Evolutionary conservation across 352 stramenopile genomes (phyloP).

Genomic region (Halophytophthora polymorphica): DNA sequence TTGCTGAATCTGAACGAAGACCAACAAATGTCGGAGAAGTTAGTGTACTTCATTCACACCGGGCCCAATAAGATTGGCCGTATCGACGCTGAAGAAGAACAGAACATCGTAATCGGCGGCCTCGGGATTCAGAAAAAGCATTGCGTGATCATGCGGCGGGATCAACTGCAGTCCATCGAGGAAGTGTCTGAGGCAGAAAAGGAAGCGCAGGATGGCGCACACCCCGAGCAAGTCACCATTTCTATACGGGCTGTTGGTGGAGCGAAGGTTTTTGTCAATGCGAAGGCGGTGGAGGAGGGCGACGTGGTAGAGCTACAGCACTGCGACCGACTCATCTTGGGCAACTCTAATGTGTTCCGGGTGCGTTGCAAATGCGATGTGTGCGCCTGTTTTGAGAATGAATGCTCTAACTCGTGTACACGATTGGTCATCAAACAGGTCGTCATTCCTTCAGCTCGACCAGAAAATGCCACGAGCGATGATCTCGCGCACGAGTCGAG

Average conservation of each 20-base stretch:
- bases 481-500: conserved; percentile 43
- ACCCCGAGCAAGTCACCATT: conserved; percentile 10
- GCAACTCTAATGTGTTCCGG: conserved; percentile 79
- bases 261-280: conserved; percentile 77
- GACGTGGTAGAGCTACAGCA: conserved; percentile 40
- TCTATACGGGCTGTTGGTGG: conserved; percentile 29
- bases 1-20: conserved; percentile 88
- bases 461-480: conserved; percentile 18
- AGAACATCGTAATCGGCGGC: conserved; percentile 76
- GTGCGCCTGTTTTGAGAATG: not conserved
- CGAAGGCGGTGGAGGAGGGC: conserved; percentile 35
- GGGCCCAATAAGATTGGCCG: conserved; percentile 65
- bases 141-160: conserved; percentile 37
- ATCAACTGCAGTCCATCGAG: conserved; percentile 2
- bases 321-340: conserved; percentile 69
- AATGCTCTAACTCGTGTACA: not conserved
- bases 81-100: conserved; percentile 55
- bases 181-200: conserved; percentile 1
- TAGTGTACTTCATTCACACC: conserved; percentile 72
- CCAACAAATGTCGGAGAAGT: conserved; percentile 79
- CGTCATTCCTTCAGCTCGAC: conserved; percentile 47
- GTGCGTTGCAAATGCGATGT: conserved; percentile 10
- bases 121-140: conserved; percentile 81
- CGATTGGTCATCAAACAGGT: conserved; percentile 18
- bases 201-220: not conserved